Base-by-base conservation (phyloP, 768 basidiomycete species). In the Termitomyces bulborhizus region DNA sequence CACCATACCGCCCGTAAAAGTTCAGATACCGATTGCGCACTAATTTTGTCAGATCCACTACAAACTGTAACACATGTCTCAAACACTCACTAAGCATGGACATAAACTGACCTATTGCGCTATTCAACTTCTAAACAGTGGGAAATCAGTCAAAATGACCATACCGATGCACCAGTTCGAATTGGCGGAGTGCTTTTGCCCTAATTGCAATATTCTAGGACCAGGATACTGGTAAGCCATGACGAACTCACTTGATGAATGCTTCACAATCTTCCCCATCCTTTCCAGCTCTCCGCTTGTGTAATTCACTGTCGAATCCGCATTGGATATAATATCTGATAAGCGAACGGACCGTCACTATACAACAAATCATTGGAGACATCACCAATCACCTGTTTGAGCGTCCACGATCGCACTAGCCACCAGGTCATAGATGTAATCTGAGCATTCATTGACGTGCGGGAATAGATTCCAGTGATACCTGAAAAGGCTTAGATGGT, bases 131-230 rank as follows among this genome's bases (percentile, higher is more conserved):
- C n/a, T 18, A 8, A 12, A 18, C 41, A 21, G 7, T n/a, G n/a
- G n/a, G n/a, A n/a, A n/a, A n/a, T n/a, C n/a, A n/a, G n/a, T n/a
- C 3, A 11, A 18, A 37, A 34, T 9, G 43, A 21, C 37, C 49
- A 15, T 39, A 36, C 55, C 55, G 7, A 56, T 39, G 12, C 47
- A 56, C 55, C 55, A 56, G 26, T 42, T 56, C 13, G 51, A 52
- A 6, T 44, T 52, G n/a, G 29, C 31, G 4, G 12, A 27, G 6
- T 34, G 18, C 31, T 32, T 52, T 34, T 44, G 51, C 29, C 41
- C 51, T 52, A 29, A 26, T 26, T 8, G 8, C 0, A 21, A 9
- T 7, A 21, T 15, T 43, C 21, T 27, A 16, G 45, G 16, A 6
- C 6, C 29, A 3, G 15, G 7, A 21, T 13, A 39, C 4, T 45